A percentile compares a stretch with the other conserved stretches of the same genome.
These are phyloP conservation scores for Colletotrichum viniferum DNA, from an alignment of 2,329 filamentous ascomycete species.

Conservation along the genomic window DNA sequence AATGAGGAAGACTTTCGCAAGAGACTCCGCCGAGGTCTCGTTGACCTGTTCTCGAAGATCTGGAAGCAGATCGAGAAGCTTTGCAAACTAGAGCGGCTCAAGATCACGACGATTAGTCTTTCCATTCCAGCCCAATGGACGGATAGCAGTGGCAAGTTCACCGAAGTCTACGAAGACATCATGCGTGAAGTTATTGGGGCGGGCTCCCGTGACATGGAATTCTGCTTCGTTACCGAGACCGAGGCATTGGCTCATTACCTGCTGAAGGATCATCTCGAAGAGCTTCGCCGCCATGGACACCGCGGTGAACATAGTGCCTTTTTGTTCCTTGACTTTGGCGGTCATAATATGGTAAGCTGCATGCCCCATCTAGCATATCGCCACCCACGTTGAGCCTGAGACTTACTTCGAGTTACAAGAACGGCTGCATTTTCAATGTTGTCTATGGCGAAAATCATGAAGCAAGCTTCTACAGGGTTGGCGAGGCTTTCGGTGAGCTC, in stretches of 20 bases:
- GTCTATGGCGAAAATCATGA: neutral
- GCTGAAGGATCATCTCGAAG: neutral
- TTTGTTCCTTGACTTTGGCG: conserved; percentile 14
- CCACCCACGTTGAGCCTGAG: neutral
- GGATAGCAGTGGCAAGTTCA: neutral
- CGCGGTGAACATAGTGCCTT: neutral
- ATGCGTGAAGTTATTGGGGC: neutral
- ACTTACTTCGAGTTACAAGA: neutral
- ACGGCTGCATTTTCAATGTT: conserved; percentile 8
- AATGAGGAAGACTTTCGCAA: neutral
- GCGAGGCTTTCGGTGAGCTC: neutral
- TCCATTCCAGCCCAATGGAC: neutral
- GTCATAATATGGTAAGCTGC: conserved; percentile 14
- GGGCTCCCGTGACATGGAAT: neutral
- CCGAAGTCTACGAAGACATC: neutral
- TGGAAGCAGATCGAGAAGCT: neutral
- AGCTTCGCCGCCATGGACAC: neutral
- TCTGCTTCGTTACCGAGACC: neutral
- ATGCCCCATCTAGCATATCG: neutral
- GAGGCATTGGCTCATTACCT: conserved; percentile 5
- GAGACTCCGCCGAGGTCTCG: neutral
- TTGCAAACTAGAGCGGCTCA: neutral
- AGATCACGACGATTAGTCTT: neutral
- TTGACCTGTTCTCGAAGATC: neutral
- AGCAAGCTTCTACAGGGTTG: neutral